Base-by-base conservation (phyloP, 1,284 basidiomycete genomes). In the Porphyrellus sp. region DNA sequence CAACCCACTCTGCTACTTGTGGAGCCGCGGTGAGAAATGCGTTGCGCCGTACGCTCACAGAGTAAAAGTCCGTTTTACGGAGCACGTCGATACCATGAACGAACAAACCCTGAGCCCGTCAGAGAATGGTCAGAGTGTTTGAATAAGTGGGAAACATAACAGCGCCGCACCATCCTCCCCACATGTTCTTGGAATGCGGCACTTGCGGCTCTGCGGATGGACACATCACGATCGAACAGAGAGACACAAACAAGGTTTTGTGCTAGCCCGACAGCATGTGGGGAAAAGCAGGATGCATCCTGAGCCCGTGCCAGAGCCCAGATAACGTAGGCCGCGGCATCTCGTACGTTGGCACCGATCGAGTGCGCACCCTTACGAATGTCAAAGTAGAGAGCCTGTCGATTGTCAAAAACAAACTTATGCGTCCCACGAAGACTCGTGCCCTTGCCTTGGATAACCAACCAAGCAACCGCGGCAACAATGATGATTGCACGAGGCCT, bases 161-260 rank as follows among this genome's bases (percentile, higher is more conserved):
- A 28, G 38, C 20, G 28, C 72, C 84, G 71, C 63, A 95, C 93
- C 72, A 90, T 89, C 62, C 97, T 78, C 9, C 97, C 97, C 37
- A 98, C 97, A 63, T 90, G 89, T 71, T 99, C 97, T 69, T 99
- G 97, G 68, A 93, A 99, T 4, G 96, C 93, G 9, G 97, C 97
- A 70, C 95, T 98, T 3, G 96, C 94, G 5, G 97, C 97, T 56
- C 97, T 77, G n/a, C 97, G 81, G 45, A 99, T 93, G 53, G 93
- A 91, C 13, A 98, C 86, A 67, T 99, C 97, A 25, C 97, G 81
- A 72, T 99, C 97, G 61, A 88, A 93, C 34, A 93, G 75, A 0
- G 95, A 83, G 5, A 93, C 89, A 11, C 83, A 80, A 8, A 89
- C 83, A 47, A 99, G 78, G 24, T 76, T 74, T 33, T 79, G 80